These are phyloP conservation scores for Agarophyton chilense DNA, from an alignment of 23 red algal species.

Conservation along the genomic window DNA sequence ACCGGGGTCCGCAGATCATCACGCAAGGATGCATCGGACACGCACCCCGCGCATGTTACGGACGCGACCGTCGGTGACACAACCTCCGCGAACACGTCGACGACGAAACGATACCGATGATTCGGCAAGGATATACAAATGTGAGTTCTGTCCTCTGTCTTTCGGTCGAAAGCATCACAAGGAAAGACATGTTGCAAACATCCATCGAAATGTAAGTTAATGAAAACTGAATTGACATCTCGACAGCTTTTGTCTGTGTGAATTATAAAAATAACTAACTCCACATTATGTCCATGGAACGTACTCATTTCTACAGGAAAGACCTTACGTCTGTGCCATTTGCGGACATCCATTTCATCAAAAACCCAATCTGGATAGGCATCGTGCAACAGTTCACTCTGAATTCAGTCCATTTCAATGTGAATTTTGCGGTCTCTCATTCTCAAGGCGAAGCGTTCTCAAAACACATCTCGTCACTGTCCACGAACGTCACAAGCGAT, in stretches of 20 bases:
- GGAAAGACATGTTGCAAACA: conserved; percentile 72
- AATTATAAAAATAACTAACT: neutral
- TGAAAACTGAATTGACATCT: neutral
- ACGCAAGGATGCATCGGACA: conserved; percentile 4
- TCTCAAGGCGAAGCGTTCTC: conserved; percentile 58
- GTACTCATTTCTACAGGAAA: conserved; percentile 21
- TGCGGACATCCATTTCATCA: conserved; percentile 71
- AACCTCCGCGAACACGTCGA: neutral
- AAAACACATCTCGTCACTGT: conserved; percentile 35
- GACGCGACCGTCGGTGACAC: neutral
- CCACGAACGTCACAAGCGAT: conserved; percentile 19
- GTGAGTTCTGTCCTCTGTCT: conserved; percentile 43
- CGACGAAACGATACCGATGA: conserved; percentile 37
- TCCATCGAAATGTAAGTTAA: conserved; percentile 67
- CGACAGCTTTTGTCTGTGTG: neutral
- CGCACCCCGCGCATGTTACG: neutral
- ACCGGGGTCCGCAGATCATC: neutral
- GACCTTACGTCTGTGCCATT: conserved; percentile 64
- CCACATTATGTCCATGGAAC: neutral
- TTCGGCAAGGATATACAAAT: conserved; percentile 38
- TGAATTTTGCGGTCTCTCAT: conserved; percentile 55
- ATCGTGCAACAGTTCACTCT: conserved; percentile 67
- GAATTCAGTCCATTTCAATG: conserved; percentile 58
- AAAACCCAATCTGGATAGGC: conserved; percentile 71
- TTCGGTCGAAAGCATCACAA: conserved; percentile 76